phyloP scores from a whole-genome alignment of 495 filamentous ascomycete species.

The Sabuloglossum arenarium region DNA sequence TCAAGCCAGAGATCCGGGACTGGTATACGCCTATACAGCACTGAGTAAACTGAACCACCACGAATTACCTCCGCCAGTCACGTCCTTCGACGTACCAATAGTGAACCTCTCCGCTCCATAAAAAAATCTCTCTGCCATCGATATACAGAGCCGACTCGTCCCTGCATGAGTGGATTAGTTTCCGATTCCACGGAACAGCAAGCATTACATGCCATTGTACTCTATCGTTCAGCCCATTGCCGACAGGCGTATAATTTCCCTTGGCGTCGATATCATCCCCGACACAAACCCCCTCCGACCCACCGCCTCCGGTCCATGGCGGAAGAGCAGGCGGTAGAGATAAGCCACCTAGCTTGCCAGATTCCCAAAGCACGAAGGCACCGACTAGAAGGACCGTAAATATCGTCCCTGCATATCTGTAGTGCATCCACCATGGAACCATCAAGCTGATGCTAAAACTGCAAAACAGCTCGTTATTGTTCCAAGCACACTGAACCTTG shows the following conservation, averaged over 20 bases:
- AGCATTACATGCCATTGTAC: neutral
- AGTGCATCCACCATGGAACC: neutral
- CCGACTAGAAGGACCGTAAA: neutral
- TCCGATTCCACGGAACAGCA: neutral
- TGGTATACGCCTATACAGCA: constrained; percentile 7
- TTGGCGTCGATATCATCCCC: neutral
- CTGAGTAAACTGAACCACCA: neutral
- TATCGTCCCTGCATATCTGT: neutral
- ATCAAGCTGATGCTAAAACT: neutral
- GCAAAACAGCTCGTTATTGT: too few species aligned
- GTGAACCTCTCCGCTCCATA: neutral
- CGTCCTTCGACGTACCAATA: neutral
- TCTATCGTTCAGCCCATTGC: neutral
- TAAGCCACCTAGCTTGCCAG: neutral
- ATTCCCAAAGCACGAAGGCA: neutral
- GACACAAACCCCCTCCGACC: neutral
- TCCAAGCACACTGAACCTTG: too few species aligned
- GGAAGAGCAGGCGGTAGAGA: neutral
- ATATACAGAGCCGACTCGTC: neutral
- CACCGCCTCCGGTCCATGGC: neutral
- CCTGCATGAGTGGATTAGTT: neutral
- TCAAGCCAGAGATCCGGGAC: constrained; percentile 12
- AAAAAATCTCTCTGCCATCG: neutral
- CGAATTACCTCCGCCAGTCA: neutral
- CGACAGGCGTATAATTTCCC: neutral